Evolutionary conservation across 495 filamentous ascomycete species (phyloP).

Genomic region (Umbilicaria muhlenbergii): DNA sequence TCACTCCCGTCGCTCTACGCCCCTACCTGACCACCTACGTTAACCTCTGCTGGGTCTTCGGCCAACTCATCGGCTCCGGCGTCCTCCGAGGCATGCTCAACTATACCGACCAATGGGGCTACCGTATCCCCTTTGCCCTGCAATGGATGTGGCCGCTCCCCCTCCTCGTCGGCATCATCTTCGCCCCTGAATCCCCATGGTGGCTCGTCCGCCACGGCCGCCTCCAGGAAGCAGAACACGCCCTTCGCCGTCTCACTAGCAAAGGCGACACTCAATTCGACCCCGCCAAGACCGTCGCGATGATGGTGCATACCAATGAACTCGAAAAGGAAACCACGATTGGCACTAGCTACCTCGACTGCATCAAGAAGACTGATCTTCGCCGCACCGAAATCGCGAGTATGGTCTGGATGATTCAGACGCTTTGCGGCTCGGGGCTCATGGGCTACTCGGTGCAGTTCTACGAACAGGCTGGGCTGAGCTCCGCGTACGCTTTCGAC

Average conservation of each 20-base stretch:
- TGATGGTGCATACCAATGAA: slow-evolving; percentile 74
- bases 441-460: slow-evolving; percentile 73
- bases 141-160: slow-evolving; percentile 83
- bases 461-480: slow-evolving; percentile 54
- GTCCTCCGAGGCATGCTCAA: slow-evolving; percentile 52
- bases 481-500: slow-evolving; percentile 39
- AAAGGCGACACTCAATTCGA: slow-evolving; percentile 45
- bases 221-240: slow-evolving; percentile 48
- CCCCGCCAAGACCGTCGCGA: slow-evolving; percentile 59
- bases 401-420: slow-evolving; percentile 76
- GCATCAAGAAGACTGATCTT: slow-evolving; percentile 59
- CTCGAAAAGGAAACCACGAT: slow-evolving; percentile 54
- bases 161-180: slow-evolving; percentile 50
- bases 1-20: slow-evolving; percentile 56
- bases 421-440: slow-evolving; percentile 63
- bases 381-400: slow-evolving; percentile 66
- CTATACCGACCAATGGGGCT: slow-evolving; percentile 45
- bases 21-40: slow-evolving; percentile 67
- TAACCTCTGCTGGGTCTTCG: slow-evolving; percentile 71
- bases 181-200: slow-evolving; percentile 69
- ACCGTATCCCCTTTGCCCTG: slow-evolving; percentile 52
- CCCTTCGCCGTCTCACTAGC: slow-evolving; percentile 52
- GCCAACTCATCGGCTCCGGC: slow-evolving; percentile 59
- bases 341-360: slow-evolving; percentile 57
- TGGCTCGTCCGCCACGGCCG: slow-evolving; percentile 64